Evolutionary conservation across 306 rosid species (phyloP).

Genomic region (Hylodesmum podocarpum): DNA sequence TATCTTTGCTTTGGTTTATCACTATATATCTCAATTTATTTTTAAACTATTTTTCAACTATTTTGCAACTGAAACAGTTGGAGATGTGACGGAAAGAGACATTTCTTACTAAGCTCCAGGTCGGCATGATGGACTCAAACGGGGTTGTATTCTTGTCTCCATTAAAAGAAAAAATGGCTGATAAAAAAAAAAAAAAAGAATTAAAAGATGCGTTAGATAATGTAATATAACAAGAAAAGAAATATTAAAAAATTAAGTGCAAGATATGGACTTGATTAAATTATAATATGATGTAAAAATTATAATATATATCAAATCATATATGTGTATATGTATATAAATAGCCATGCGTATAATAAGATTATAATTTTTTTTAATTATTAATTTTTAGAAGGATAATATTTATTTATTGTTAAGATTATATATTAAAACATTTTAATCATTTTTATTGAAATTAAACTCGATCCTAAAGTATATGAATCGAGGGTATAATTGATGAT

Average conservation of each 20-base stretch:
- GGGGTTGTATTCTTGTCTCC: slow-evolving; percentile 39
- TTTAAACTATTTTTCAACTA: neutral
- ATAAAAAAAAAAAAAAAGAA: neutral
- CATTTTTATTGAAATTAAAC: neutral
- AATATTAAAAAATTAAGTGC: neutral
- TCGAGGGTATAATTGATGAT: neutral
- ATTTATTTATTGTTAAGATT: too few relatives aligned
- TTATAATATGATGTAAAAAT: neutral
- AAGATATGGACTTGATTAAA: too few relatives aligned
- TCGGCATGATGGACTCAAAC: slow-evolving; percentile 57
- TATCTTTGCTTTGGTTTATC: slow-evolving; percentile 40
- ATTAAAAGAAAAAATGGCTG: slow-evolving; percentile 10
- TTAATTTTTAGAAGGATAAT: too few relatives aligned
- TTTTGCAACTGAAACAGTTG: slow-evolving; percentile 63
- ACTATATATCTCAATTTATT: neutral
- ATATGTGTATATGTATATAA: too few relatives aligned
- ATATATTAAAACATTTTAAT: too few relatives aligned
- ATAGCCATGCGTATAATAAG: too few relatives aligned
- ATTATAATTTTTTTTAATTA: too few relatives aligned
- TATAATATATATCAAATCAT: too few relatives aligned
- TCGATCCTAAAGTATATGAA: neutral
- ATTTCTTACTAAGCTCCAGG: slow-evolving; percentile 60
- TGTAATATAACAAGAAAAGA: neutral
- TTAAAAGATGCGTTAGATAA: neutral
- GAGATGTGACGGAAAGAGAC: slow-evolving; percentile 52